Evolutionary conservation across 2,329 filamentous ascomycete genomes (phyloP), one percentile per base, ranked within the genome.

Genomic region (Sporothrix sp.): DNA sequence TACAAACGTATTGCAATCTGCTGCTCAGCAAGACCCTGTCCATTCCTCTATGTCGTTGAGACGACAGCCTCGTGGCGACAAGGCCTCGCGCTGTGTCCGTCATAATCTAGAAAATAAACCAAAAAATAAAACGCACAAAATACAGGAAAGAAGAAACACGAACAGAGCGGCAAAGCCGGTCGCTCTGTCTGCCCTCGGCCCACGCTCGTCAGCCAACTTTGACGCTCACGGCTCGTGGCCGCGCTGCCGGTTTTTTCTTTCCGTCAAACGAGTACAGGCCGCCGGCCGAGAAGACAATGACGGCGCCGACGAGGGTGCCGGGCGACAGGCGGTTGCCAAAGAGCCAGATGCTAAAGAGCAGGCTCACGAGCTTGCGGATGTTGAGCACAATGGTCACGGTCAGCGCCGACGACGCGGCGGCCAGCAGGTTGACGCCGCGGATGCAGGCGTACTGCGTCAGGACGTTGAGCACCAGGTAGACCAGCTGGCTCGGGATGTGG

Each of bases 371-470:
- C 68, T 98, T 98, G 59, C 93, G 79, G 54, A 98, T 86, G 64
- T 97, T 98, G 54, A 98, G 74, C 43, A 97, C 89, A 59, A 98
- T 95, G 1, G 91, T 96, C 21, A 98, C 93, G 0, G 93, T 97
- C 50, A 98, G 75, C 0, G 93, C 94, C 3, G 90, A 91, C 3
- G 87, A 87, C 50, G 84, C 84, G 1, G 91, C 87, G 1, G 87
- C 90, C 4, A 98, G 74, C n/a, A 95, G 76, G 59, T 97, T 97
- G 52, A 98, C 93, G 2, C 93, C 93, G 3, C 90, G 85, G 56
- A 98, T 97, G 66, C 93, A 98, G 21, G 89, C 79, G 61, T 96
- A 88, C 66, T 98, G 93, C 3, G 93, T 97, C 44, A 94, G 63
- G 0, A 94, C 87, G 60, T 94, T 94, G 55, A 85, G 74, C 1